phyloP scores from a whole-genome alignment of 164 flowering plant species.

The Pachysandra terminalis region DNA sequence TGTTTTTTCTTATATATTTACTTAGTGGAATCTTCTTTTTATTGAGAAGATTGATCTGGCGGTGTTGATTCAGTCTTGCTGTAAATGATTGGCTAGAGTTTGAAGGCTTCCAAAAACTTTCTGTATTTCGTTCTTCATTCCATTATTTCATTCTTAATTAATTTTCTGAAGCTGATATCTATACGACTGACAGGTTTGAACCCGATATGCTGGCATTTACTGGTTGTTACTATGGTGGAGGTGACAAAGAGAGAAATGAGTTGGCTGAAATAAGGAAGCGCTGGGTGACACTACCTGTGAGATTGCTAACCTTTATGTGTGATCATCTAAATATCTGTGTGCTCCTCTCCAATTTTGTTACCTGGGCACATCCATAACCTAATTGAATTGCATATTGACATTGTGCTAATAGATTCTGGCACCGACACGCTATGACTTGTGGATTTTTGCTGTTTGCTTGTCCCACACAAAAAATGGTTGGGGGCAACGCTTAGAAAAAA shows the following conservation, averaged over 20 bases:
- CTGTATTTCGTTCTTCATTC: not conserved
- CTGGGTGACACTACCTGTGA: conserved; percentile 96
- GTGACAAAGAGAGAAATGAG: conserved; percentile 83
- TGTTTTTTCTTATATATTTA: too few species aligned
- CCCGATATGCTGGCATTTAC: conserved; percentile 99
- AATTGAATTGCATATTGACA: too few species aligned
- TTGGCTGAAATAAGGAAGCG: conserved; percentile 84
- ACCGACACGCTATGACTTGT: too few species aligned
- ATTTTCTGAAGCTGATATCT: not conserved
- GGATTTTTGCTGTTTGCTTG: too few species aligned
- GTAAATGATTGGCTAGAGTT: too few species aligned
- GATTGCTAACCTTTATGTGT: conserved; percentile 21
- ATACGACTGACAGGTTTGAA: conserved; percentile 64
- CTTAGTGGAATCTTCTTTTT: too few species aligned
- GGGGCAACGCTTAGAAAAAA: too few species aligned
- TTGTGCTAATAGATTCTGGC: too few species aligned
- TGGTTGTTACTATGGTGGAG: conserved; percentile 97
- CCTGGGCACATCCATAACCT: too few species aligned
- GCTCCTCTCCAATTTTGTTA: not conserved
- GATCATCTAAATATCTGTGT: not conserved
- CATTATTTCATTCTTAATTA: not conserved
- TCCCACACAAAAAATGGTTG: too few species aligned
- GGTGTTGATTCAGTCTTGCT: too few species aligned
- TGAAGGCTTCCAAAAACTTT: not conserved
- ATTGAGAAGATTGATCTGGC: too few species aligned